phyloP scores from a whole-genome alignment of 1,284 basidiomycete species.

The Filobasidium uniguttulatum region DNA sequence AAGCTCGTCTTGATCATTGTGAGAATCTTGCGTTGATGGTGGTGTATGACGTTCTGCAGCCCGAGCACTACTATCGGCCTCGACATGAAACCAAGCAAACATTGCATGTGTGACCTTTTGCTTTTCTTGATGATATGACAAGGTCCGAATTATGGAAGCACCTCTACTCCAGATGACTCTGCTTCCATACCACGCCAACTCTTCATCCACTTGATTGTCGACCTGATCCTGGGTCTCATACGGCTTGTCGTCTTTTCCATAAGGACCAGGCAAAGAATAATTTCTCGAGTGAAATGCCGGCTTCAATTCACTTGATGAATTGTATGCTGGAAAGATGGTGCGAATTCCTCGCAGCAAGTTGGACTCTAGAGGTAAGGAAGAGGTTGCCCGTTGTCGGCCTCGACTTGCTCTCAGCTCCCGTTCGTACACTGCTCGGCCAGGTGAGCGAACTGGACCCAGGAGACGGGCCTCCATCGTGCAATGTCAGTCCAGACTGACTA shows the following conservation, averaged over 20 bases:
- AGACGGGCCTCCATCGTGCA: background rate
- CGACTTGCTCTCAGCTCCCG: background rate
- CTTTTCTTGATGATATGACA: slow-evolving; percentile 55
- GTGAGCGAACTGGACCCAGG: background rate
- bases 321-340: slow-evolving; percentile 1
- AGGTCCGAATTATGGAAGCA: slow-evolving; percentile 55
- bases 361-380: background rate
- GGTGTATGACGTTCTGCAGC: background rate
- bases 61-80: slow-evolving; percentile 33
- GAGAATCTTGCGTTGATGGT: background rate
- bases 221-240: background rate
- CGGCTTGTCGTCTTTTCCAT: background rate
- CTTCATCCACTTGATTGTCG: slow-evolving; percentile 32
- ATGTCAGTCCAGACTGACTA: no score
- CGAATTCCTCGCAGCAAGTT: background rate
- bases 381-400: background rate
- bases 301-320: background rate
- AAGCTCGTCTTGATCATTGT: slow-evolving; percentile 17
- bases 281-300: background rate
- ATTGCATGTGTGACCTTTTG: slow-evolving; percentile 63
- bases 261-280: background rate
- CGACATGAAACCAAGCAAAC: slow-evolving; percentile 50
- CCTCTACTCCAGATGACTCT: slow-evolving; percentile 57
- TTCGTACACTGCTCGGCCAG: background rate
- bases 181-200: slow-evolving; percentile 56